Evolutionary conservation across 768 basidiomycete genomes (phyloP).

Genomic region (Neoboletus magnificus): DNA sequence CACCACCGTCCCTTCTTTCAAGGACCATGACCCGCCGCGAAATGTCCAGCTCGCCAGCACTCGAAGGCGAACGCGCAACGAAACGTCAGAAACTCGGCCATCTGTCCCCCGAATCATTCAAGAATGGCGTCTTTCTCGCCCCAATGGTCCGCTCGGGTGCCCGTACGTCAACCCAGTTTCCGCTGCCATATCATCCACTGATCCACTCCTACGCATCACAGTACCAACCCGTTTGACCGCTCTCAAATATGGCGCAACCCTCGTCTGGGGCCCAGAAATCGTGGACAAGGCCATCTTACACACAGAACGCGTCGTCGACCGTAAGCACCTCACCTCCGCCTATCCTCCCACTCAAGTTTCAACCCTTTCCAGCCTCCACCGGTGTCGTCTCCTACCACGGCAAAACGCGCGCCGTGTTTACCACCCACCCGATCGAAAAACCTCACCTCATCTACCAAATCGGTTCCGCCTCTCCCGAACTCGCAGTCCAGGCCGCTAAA

Average conservation of each 20-base stretch:
- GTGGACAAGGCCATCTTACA: slow-evolving; percentile 96
- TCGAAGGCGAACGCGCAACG: slow-evolving; percentile 28
- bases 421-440: slow-evolving; percentile 92
- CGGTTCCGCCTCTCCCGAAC: slow-evolving; percentile 82
- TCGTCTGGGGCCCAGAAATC: slow-evolving; percentile 96
- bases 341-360: slow-evolving; percentile 2
- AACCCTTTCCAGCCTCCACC: slow-evolving; percentile 56
- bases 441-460: slow-evolving; percentile 95
- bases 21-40: slow-evolving; percentile 49
- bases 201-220: slow-evolving; percentile 31
- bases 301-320: slow-evolving; percentile 77
- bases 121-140: slow-evolving; percentile 89
- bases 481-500: slow-evolving; percentile 90
- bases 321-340: slow-evolving; percentile 44
- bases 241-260: slow-evolving; percentile 86
- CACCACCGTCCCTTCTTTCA: not conserved
- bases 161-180: slow-evolving; percentile 46
- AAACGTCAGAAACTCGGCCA: slow-evolving; percentile 59
- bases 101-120: slow-evolving; percentile 72
- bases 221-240: slow-evolving; percentile 85
- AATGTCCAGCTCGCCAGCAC: slow-evolving; percentile 36
- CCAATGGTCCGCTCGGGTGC: slow-evolving; percentile 98
- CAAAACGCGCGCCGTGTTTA: slow-evolving; percentile 80
- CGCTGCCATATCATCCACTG: not conserved
- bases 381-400: slow-evolving; percentile 89